Base-by-base conservation (phyloP, 208 protist species). In the Borovskyia barvae region DNA sequence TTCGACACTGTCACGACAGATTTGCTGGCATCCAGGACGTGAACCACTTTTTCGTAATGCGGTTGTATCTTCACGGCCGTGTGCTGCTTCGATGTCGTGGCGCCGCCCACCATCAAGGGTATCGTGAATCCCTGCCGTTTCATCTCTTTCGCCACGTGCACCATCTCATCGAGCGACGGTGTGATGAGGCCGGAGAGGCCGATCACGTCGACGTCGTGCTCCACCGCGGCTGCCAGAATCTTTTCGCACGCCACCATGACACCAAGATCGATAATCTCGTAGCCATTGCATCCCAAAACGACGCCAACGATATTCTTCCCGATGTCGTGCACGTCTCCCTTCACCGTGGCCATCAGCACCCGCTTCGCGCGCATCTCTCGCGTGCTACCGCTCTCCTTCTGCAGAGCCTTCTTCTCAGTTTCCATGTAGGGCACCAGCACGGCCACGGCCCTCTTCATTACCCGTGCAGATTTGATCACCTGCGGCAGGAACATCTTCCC, bases 401-500 rank as follows among this genome's bases (percentile, higher is more conserved):
- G 36, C 14, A 51, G 41, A 12, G 68, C 81, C 20, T 48, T 73
- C 76, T 89, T 96, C 60, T 97, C 93, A 32, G 71, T 75, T 70
- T 98, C 95, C 87, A 98, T 94, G 71, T 95, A 98, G 1, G 97
- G 97, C 22, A 97, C 90, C n/a, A 99, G 68, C 69, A 98, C 81
- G 15, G 90, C 94, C 5, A 99, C 97, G 5, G 95, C 97, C 66
- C 96, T 97, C 74, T 98, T 98, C 97, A 99, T 99, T 14, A 99
- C 97, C 29, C 94, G 74, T 17, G 97, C 95, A 1, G 75, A 91
- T 72, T 98, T 98, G 64, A 98, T 97, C 33, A 98, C 94, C 75
- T 99, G 97, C 20, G 97, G 97, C 46, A 99, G 77, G 69, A 99
- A 99, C 95, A 99, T 98, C 80, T 99, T 98, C 12, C 97, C 97